Evolutionary conservation across 129 eudicot genomes (phyloP), one percentile per base, ranked within the genome.

Genomic region (Oenanthe sinensis): DNA sequence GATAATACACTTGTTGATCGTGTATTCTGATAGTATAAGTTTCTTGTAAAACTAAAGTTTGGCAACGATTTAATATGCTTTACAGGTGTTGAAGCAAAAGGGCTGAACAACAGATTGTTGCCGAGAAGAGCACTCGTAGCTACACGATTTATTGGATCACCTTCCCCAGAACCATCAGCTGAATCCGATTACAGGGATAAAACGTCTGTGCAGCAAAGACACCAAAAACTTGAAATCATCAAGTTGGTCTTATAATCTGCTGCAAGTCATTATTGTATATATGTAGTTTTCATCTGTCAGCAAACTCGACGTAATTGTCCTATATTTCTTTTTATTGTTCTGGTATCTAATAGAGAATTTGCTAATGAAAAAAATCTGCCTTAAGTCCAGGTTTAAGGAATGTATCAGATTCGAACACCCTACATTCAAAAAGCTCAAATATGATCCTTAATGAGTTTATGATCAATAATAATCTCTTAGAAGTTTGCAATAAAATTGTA

Each of bases 121-220:
- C 83, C 93, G 10, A 84, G 93, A 84, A 85, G 85, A 83, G 93
- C 93, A 39, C 93, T 91, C 82, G 3, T 58, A 85, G 50, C 77
- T 84, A 6, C 63, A 22, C 63, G 13, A 55, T 55, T 22, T 6
- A 6, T 80, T 30, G 71, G 80, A 13, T 13, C 52, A 22, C 76
- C 52, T 2, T 42, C 71, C 28, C 71, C 42, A 28, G 42, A 26
- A 65, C 71, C 71, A 5, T 19, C 40, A 65, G 39, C 40, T 65
- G 42, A 28, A 65, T 12, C 33, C 20, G 39, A 13, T 65, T 26
- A 33, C 71, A 0, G 5, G 20, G 71, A 65, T 28, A 12, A 24
- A 65, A 28, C 13, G 71, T 19, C 3, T 33, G 71, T 65, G 71
- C 71, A 12, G 39, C 71, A 26, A 65, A 4, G 40, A 19, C 71